Percentiles rank a stretch among this genome's conserved stretches.
Evolutionary conservation across 352 stramenopile species (phyloP).

Genomic region (Pythium brassicae): DNA sequence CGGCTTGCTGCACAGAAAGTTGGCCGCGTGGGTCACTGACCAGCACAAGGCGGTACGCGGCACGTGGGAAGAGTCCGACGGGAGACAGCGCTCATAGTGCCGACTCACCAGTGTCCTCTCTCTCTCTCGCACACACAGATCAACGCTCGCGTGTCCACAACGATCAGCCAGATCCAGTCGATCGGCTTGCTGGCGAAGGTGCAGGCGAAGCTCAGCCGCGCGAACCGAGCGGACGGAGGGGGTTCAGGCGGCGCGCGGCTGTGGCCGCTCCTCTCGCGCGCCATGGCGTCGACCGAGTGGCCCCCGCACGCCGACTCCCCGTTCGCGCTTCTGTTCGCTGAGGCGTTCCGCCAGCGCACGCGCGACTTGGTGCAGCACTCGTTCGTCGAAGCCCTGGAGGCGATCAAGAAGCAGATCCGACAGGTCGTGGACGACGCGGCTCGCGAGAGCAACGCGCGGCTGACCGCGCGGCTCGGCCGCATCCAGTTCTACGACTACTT

Average conservation of each 20-base stretch:
- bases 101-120: too few relatives aligned
- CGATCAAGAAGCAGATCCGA: slow-evolving; percentile 65
- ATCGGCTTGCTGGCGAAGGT: slow-evolving; percentile 57
- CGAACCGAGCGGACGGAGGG: slow-evolving; percentile 27
- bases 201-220: slow-evolving; percentile 45
- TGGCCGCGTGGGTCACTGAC: slow-evolving; percentile 30
- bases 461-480: slow-evolving; percentile 26
- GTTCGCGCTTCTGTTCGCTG: slow-evolving; percentile 61
- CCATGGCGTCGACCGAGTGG: not conserved
- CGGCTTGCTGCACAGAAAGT: slow-evolving; percentile 21
- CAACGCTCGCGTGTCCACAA: slow-evolving; percentile 23
- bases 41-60: slow-evolving; percentile 42
- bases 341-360: slow-evolving; percentile 54
- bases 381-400: slow-evolving; percentile 67
- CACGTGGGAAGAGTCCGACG: too few relatives aligned
- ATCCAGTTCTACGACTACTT: slow-evolving; percentile 81
- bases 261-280: slow-evolving; percentile 21
- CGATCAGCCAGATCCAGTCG: slow-evolving; percentile 52
- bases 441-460: slow-evolving; percentile 11
- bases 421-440: slow-evolving; percentile 24
- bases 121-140: slow-evolving; percentile 33
- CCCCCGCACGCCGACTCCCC: slow-evolving; percentile 24
- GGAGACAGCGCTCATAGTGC: too few relatives aligned
- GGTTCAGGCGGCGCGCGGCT: slow-evolving; percentile 33
- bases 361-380: slow-evolving; percentile 70